Percentiles rank a stretch among this genome's conserved stretches.
Evolutionary conservation across 2,329 filamentous ascomycete species (phyloP).

Genomic region (Pseudogymnoascus sp.): DNA sequence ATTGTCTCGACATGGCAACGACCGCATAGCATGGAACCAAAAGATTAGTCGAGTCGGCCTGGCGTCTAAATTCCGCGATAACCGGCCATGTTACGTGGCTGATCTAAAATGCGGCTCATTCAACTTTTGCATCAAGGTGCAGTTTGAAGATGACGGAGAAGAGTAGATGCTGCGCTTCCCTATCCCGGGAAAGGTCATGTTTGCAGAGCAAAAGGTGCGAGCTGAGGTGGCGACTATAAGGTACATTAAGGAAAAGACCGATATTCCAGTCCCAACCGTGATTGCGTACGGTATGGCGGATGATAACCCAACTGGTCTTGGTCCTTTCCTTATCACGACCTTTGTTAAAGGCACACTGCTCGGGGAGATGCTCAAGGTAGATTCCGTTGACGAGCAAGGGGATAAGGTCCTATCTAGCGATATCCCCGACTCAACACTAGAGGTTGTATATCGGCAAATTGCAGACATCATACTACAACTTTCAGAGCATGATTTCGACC

Average conservation of each 20-base stretch:
- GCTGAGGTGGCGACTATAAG: constrained; percentile 7
- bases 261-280: constrained; percentile 10
- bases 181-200: constrained; percentile 11
- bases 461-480: constrained; percentile 13
- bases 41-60: not conserved
- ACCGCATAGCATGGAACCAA: not conserved
- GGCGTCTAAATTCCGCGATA: constrained; percentile 13
- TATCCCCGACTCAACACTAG: constrained; percentile 9
- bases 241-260: constrained; percentile 10
- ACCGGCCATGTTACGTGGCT: constrained; percentile 11
- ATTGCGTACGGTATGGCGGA: constrained; percentile 12
- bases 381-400: constrained; percentile 10
- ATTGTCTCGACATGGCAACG: not conserved
- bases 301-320: constrained; percentile 13
- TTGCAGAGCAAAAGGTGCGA: constrained; percentile 10
- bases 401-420: constrained; percentile 27
- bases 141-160: constrained; percentile 10
- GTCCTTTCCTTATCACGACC: constrained; percentile 11
- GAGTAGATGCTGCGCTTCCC: constrained; percentile 12
- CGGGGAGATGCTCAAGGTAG: constrained; percentile 18
- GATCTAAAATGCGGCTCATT: constrained; percentile 14
- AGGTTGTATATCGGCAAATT: constrained; percentile 13
- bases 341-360: constrained; percentile 11
- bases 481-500: constrained; percentile 12
- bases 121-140: constrained; percentile 13